Evolutionary conservation across 371 early-diverging fungal genomes (phyloP), one percentile per base, ranked within the genome.

Genomic region (Mucor plumbeus): DNA sequence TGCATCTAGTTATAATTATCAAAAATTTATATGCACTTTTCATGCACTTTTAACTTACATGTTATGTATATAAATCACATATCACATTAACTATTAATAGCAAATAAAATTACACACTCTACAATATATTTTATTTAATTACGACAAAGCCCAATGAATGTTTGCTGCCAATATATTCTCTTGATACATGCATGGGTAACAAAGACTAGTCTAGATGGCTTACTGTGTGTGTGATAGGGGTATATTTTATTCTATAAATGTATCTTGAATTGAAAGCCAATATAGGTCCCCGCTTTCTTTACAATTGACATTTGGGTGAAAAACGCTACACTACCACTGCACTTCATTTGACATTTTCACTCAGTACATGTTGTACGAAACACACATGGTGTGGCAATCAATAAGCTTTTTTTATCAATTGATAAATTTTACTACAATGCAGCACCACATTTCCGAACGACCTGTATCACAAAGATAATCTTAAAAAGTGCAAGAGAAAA

Each of bases 331-430:
- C 19, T 47, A 47, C 17, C 19, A 47, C 47, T 47, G 47, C 47
- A 47, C 17, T 47, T 17, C 47, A 47, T 47, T 47, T 47, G 47
- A 47, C 47, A 15, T 47, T 47, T 47, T 47, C 17, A 17, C 47
- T 62, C 43, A 31, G 13, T 54, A 13, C 6, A 13, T 33, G 54
- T 54, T 6, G 33, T 54, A 54, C 54, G 33, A 54, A 33, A 54
- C 33, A 54, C 54, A 54, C 54, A 54, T 54, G 54, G 54, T 54
- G 54, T 54, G 54, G 54, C 54, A 54, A 33, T 54, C 26, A 31
- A 33, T 54, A 54, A 21, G 3, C 4, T 13, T 21, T 21, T 53
- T 44, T 53, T 21, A 53, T 47, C 47, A 47, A 47, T 47, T 19
- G 21, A 47, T 47, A 19, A 47, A 47, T 8, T 8, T 9, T 47